Conservation (phyloP, 2,329 filamentous ascomycete species). For the Lachnellula cervina region DNA sequence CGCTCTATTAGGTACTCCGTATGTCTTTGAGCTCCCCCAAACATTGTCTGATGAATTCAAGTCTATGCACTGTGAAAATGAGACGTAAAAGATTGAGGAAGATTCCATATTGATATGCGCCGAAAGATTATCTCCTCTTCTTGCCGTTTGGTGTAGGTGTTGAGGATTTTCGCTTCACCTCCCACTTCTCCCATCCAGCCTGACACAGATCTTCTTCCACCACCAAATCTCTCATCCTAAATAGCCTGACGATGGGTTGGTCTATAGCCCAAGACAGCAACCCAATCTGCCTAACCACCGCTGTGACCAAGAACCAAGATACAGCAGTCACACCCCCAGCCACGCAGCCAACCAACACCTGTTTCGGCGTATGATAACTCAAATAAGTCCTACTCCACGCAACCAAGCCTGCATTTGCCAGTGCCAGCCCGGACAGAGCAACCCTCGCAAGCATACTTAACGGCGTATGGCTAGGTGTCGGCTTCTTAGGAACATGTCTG, state of each 20-base stretch:
- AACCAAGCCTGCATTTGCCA: constrained; percentile 61
- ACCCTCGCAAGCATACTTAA: constrained; percentile 57
- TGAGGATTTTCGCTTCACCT: constrained; percentile 38
- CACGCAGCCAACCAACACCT: constrained; percentile 74
- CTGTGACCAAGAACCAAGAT: constrained; percentile 73
- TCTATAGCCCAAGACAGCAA: constrained; percentile 70
- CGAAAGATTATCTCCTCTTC: constrained; percentile 21
- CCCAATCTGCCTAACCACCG: constrained; percentile 60
- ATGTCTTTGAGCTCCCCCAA: no score
- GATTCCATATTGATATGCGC: not conserved
- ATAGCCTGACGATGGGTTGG: constrained; percentile 54
- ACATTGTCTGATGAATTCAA: no score
- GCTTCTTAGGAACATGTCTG: constrained; percentile 60
- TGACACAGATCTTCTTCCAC: constrained; percentile 84
- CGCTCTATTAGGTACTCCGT: no score
- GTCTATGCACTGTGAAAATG: no score
- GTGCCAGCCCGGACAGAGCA: constrained; percentile 49
- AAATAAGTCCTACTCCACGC: constrained; percentile 84
- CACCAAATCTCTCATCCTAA: constrained; percentile 78
- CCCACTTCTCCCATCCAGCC: constrained; percentile 92
- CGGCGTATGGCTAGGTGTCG: constrained; percentile 41
- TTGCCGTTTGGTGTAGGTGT: constrained; percentile 30
- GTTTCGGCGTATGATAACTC: constrained; percentile 83
- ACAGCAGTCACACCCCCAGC: constrained; percentile 69
- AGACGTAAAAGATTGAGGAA: no score